Base-by-base conservation (phyloP, 176 grass and related monocot species). In the Leersia perrieri region DNA sequence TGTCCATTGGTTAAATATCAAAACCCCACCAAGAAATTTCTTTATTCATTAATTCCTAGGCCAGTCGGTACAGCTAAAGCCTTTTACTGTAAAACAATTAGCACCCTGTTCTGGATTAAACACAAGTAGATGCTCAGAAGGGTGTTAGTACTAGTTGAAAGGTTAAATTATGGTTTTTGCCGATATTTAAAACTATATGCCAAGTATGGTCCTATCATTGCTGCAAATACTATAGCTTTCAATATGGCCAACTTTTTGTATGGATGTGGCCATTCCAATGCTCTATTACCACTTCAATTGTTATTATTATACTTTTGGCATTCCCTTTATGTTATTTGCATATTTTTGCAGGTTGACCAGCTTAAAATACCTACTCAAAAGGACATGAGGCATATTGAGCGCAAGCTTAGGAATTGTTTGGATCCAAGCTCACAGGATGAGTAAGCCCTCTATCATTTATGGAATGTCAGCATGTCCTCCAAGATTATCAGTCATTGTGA, bases 361-460 rank as follows among this genome's bases (percentile, higher is more conserved):
- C 81, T 89, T 70, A 84, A 91, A 70, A 82, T 85, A 79, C 92
- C 87, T 9, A 85, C 77, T 33, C 36, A 75, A 15, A 89, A 89
- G 39, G 89, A 94, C 74, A 82, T 91, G 92, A 89, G 74, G 29
- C 84, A 94, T 34, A 49, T 91, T 23, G 92, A 94, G 75, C 86
- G 92, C 38, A 94, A 91, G 51, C 74, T 94, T 64, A 94, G 87
- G 82, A 82, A 86, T 86, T 94, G 92, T 69, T 87, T 80, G 81
- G 92, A 94, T 88, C 88, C 82, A 67, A 93, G 78, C 69, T 73
- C 91, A 22, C 90, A 83, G 49, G 91, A 93, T 13, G 92, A 91
- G 92, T 94, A 94, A 20, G 55, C 27, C 55, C 10, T 79, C 26
- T 25, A 25, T 26, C 2, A 55, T 79, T 33, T 78, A 23, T 36